Conservation (phyloP, 306 rosid species). For the Crataegus laevigata region DNA sequence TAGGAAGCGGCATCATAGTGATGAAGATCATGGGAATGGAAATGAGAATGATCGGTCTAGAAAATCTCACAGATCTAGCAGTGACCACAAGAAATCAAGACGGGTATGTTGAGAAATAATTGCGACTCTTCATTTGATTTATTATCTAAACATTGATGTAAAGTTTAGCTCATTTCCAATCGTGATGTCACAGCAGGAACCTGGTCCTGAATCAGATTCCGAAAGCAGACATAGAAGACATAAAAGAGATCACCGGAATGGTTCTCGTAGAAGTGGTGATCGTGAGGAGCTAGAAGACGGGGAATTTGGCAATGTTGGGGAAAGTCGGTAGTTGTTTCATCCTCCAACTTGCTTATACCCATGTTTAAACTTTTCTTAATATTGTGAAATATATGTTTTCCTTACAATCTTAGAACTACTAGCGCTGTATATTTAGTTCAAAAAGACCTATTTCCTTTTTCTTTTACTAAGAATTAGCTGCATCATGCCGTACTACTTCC, state of each 20-base stretch:
- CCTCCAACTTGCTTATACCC: neutral
- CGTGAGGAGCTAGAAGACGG: constrained; percentile 70
- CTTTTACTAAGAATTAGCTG: neutral
- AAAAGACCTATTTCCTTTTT: neutral
- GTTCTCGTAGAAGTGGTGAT: constrained; percentile 55
- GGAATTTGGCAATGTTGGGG: constrained; percentile 62
- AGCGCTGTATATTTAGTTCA: neutral
- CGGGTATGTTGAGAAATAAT: constrained; percentile 38
- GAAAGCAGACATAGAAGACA: constrained; percentile 71
- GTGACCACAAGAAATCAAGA: constrained; percentile 69
- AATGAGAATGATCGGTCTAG: constrained; percentile 53
- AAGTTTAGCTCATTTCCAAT: neutral
- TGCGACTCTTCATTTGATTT: neutral
- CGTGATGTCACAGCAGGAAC: constrained; percentile 48
- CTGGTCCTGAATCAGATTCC: constrained; percentile 66
- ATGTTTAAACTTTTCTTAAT: neutral
- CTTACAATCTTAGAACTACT: neutral
- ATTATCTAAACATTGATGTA: neutral
- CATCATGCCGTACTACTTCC: neutral
- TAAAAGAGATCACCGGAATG: constrained; percentile 63
- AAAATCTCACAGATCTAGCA: constrained; percentile 59
- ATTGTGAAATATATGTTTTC: constrained; percentile 8
- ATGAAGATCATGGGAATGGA: constrained; percentile 47
- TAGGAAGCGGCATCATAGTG: constrained; percentile 54
- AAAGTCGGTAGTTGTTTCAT: constrained; percentile 48